Percentiles rank a stretch among this genome's conserved stretches.
Evolutionary conservation across 192 early-diverging fungal genomes (phyloP).

Genomic region (Phlyctochytrium arcticum): DNA sequence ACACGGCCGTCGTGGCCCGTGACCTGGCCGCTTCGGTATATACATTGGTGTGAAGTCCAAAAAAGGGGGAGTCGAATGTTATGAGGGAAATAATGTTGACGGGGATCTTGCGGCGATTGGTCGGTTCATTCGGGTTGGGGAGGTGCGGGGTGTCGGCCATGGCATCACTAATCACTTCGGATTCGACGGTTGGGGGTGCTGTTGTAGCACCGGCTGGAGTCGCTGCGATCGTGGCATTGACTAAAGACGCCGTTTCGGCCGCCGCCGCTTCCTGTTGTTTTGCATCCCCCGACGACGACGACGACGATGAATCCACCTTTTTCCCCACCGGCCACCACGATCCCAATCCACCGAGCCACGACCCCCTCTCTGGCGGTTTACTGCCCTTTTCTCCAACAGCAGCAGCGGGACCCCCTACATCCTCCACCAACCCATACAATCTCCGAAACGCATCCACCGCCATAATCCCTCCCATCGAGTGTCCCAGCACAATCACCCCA

Average conservation of each 20-base stretch:
- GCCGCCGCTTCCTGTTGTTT: neutral
- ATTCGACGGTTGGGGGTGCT: neutral
- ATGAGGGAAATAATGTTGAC: conserved; percentile 40
- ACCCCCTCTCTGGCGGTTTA: neutral
- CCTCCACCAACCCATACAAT: conserved; percentile 14
- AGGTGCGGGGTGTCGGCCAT: conserved; percentile 1
- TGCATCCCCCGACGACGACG: neutral
- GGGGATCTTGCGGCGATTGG: neutral
- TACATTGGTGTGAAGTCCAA: conserved; percentile 37
- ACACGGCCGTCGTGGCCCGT: conserved; percentile 22
- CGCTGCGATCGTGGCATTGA: neutral
- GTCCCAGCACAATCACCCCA: conserved; percentile 30
- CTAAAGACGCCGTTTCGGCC: neutral
- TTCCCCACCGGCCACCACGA: conserved; percentile 8
- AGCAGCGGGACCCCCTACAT: neutral
- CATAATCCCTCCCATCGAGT: conserved; percentile 52
- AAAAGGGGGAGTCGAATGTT: conserved; percentile 49
- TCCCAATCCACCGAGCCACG: conserved; percentile 7
- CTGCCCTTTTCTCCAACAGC: conserved; percentile 1
- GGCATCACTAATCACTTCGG: neutral
- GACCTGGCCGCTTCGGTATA: conserved; percentile 37
- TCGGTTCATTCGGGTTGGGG: neutral
- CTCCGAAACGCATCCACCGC: conserved; percentile 37
- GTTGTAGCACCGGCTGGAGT: neutral
- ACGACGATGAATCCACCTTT: neutral